phyloP scores from a whole-genome alignment of 352 stramenopile genomes.

The Globisporangium lucens region DNA sequence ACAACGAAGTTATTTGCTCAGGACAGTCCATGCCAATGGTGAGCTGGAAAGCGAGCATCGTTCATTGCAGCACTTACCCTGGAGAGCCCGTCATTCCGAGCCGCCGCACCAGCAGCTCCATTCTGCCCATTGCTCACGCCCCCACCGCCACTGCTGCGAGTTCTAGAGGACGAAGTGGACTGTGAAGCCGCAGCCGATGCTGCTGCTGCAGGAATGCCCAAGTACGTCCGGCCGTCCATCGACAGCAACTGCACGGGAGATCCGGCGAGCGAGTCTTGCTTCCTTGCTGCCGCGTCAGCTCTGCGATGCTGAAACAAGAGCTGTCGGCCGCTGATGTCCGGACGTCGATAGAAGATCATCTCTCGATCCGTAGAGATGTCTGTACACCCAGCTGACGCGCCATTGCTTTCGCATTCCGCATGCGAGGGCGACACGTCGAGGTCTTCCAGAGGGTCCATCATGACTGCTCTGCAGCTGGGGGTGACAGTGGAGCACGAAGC shows the following conservation, averaged over 20 bases:
- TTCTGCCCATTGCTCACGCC: neutral
- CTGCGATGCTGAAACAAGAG: constrained; percentile 18
- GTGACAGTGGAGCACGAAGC: neutral
- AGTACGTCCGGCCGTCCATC: constrained; percentile 36
- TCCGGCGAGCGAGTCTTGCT: neutral
- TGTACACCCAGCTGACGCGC: neutral
- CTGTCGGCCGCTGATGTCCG: constrained; percentile 39
- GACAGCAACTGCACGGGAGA: constrained; percentile 49
- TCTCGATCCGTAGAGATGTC: constrained; percentile 15
- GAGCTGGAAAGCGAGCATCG: neutral
- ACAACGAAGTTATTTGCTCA: neutral
- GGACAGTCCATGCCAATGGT: neutral
- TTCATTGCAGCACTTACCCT: constrained; percentile 15
- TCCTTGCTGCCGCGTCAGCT: neutral
- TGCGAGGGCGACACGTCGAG: constrained; percentile 19
- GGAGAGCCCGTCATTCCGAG: constrained; percentile 15
- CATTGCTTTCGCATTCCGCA: neutral
- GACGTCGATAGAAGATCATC: constrained; percentile 47
- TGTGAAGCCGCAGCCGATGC: too few species aligned
- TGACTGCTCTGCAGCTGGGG: constrained; percentile 8
- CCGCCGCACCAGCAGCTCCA: neutral
- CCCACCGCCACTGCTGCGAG: neutral
- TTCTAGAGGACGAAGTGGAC: neutral
- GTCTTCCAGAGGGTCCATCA: constrained; percentile 38
- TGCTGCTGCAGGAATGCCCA: constrained; percentile 31